Percentiles rank a stretch among this genome's conserved stretches.
phyloP scores from a whole-genome alignment of 2,329 filamentous ascomycete species.

The Fusarium sulawesiense region DNA sequence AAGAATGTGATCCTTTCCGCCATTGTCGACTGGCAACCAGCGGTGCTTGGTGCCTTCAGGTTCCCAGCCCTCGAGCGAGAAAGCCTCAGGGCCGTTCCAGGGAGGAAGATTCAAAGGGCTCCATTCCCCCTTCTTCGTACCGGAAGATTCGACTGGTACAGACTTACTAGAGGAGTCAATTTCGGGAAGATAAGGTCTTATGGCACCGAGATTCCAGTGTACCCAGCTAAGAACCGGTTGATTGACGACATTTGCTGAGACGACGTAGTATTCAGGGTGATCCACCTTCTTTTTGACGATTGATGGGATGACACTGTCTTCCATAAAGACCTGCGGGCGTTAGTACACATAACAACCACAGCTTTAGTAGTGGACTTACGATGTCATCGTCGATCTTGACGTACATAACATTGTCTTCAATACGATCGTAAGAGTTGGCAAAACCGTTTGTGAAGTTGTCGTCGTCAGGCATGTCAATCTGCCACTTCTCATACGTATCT shows the following conservation, averaged over 20 bases:
- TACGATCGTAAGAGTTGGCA: conserved; percentile 55
- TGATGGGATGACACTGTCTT: conserved; percentile 59
- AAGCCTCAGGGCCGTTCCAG: conserved; percentile 48
- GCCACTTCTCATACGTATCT: conserved; percentile 53
- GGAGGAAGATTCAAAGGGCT: conserved; percentile 53
- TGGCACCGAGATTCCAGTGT: conserved; percentile 64
- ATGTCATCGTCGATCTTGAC: conserved; percentile 54
- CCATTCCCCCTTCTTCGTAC: conserved; percentile 49
- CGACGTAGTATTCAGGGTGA: conserved; percentile 61
- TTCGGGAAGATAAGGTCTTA: conserved; percentile 66
- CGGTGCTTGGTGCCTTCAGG: conserved; percentile 58
- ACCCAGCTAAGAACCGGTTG: conserved; percentile 65
- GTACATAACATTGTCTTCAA: conserved; percentile 60
- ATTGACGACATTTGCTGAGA: conserved; percentile 68
- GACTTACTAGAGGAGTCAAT: conserved; percentile 39
- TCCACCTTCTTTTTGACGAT: conserved; percentile 64
- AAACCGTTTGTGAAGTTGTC: conserved; percentile 49
- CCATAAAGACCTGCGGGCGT: conserved; percentile 50
- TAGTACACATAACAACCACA: background rate
- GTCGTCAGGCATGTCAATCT: conserved; percentile 49
- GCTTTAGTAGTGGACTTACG: conserved; percentile 44
- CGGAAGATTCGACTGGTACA: conserved; percentile 41
- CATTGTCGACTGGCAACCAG: conserved; percentile 58
- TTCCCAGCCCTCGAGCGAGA: conserved; percentile 49
- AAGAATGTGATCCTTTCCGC: conserved; percentile 51